These are phyloP conservation scores for Corylus avellana DNA, from an alignment of 306 rosid species.

Conservation along the genomic window DNA sequence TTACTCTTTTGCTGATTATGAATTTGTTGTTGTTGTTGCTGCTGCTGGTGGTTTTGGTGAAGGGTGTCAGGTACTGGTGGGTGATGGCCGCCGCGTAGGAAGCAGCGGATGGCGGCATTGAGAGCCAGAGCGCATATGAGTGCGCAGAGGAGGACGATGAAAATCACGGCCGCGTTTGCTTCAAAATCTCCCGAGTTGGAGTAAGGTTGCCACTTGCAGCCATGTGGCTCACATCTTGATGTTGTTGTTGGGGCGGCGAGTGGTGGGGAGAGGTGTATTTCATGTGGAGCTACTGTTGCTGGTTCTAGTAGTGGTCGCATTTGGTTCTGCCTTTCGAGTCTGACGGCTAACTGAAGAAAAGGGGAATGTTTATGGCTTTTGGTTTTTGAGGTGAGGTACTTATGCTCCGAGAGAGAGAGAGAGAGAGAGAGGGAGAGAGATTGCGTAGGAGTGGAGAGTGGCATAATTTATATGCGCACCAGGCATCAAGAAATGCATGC, in stretches of 20 bases:
- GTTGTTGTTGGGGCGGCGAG: neutral
- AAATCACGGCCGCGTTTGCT: constrained; percentile 44
- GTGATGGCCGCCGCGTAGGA: constrained; percentile 30
- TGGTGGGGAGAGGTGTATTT: constrained; percentile 23
- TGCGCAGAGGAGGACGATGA: constrained; percentile 50
- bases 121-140: constrained; percentile 46
- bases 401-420: neutral
- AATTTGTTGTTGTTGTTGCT: neutral
- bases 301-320: constrained; percentile 7
- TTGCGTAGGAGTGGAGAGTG: constrained; percentile 23
- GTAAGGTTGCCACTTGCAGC: constrained; percentile 41
- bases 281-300: neutral
- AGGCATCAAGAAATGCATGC: constrained; percentile 25
- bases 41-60: neutral
- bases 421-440: constrained; percentile 4
- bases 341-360: neutral
- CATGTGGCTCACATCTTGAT: constrained; percentile 18
- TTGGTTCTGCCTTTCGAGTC: neutral
- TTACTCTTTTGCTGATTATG: constrained; percentile 17
- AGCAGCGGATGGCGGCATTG: constrained; percentile 48
- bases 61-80: neutral
- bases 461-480: constrained; percentile 5
- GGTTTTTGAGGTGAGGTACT: neutral
- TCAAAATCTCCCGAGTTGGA: constrained; percentile 44
- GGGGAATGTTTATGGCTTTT: neutral